phyloP scores from a whole-genome alignment of 805 yeast species.

The Blastobotrys chiropterorum region DNA sequence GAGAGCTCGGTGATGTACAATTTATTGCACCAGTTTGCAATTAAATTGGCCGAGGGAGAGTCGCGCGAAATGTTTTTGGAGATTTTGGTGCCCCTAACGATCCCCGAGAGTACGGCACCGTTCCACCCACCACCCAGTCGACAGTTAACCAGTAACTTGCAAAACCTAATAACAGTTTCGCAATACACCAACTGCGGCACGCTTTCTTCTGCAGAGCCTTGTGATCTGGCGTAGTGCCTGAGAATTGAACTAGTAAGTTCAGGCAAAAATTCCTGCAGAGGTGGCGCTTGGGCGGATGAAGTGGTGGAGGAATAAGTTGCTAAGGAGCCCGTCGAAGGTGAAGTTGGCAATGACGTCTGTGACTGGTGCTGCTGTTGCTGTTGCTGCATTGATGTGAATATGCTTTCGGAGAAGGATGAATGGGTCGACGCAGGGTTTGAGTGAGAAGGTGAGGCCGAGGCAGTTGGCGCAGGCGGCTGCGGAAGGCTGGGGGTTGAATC shows the following conservation, averaged over 20 bases:
- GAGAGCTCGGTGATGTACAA: conserved; percentile 41
- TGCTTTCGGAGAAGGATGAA: neutral
- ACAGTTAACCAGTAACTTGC: conserved; percentile 52
- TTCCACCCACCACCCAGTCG: conserved; percentile 46
- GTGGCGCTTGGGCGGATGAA: conserved; percentile 7
- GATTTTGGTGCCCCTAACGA: conserved; percentile 38
- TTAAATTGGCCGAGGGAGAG: conserved; percentile 34
- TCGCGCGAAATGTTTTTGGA: conserved; percentile 19
- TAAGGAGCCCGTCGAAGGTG: neutral
- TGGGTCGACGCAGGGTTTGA: neutral
- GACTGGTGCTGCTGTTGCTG: no score
- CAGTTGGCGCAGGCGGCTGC: neutral
- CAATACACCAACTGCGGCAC: conserved; percentile 78
- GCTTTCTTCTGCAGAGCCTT: conserved; percentile 57
- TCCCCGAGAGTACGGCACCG: conserved; percentile 35
- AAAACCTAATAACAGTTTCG: conserved; percentile 60
- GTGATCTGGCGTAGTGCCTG: conserved; percentile 42
- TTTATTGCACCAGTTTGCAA: conserved; percentile 44
- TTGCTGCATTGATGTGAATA: neutral
- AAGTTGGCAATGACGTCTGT: neutral
- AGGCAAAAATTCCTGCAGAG: conserved; percentile 21
- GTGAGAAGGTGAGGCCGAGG: neutral
- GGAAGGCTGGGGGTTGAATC: neutral
- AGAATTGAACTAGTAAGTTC: conserved; percentile 29
- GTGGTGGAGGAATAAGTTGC: neutral